Evolutionary conservation across 352 stramenopile genomes (phyloP), one percentile per base, ranked within the genome.

Genomic region (Thalassiosira mediterranea): DNA sequence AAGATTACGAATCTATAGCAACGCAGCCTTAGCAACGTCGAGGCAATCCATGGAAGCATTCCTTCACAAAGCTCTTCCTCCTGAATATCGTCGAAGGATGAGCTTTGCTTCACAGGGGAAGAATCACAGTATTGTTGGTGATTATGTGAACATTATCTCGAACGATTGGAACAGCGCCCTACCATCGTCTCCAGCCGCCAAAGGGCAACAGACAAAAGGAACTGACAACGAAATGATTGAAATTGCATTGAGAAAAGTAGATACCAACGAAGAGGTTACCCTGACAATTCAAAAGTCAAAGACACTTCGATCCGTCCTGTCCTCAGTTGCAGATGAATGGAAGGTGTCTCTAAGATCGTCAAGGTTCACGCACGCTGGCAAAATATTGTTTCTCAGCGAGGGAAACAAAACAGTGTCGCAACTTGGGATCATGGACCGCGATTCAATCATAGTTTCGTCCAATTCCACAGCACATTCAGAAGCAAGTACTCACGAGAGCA

Each of bases 351-450:
- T 80, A 10, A 47, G 46, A 38, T 65, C 46, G 13, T 44, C 73
- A 3, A 15, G 62, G 13, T 73, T 75, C 42, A 61, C 57, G 11
- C 74, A 65, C 21, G 29, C 49, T 44, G 64, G 44, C 3, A 76
- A 70, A 3, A 49, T 49, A 10, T 19, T 81, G 3, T 81, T 81
- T 46, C 42, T 76, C 47, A 81, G 63, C 34, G 23, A 19, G 15
- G 64, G 42, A 1, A 63, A 76, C 19, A 72, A 72, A 34, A 68
- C 63, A 19, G 56, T 51, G 4, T 13, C 29, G 25, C 29, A 71
- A 25, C 28, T 81, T 19, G 72, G 63, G 0, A 81, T 81, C 32
- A 52, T 34, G 42, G 19, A 80, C 60, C n/a, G 47, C 3, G 62
- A 70, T 49, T 25, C 63, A 2, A 71, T 81, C 29, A 49, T 25